These are phyloP conservation scores for Oryza meridionalis DNA, from an alignment of 176 grass and related monocot species.

Conservation along the genomic window DNA sequence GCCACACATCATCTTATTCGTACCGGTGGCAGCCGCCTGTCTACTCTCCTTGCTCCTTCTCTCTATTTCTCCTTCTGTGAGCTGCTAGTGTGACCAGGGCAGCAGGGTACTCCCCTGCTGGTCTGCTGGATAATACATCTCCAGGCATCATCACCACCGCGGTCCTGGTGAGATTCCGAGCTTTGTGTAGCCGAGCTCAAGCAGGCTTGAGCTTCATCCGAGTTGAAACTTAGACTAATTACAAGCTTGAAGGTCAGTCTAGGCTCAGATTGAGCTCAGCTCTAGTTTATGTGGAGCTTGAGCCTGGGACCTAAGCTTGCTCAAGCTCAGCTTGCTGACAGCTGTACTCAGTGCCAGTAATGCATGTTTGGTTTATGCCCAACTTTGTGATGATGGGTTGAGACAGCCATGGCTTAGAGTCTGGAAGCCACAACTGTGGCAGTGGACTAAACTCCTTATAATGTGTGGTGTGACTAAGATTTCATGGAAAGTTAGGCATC, in stretches of 20 bases:
- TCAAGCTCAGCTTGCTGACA: background rate
- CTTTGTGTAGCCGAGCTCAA: too few relatives aligned
- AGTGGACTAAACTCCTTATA: background rate
- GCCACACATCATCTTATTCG: background rate
- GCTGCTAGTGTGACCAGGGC: background rate
- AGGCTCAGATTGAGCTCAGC: background rate
- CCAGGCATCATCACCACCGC: background rate
- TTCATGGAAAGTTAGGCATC: background rate
- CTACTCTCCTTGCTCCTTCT: background rate
- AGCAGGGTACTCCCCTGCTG: background rate
- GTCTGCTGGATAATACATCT: background rate
- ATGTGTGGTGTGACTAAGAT: background rate
- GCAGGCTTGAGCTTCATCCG: background rate
- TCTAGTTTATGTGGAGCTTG: background rate
- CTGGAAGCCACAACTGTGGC: background rate
- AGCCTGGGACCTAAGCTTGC: background rate
- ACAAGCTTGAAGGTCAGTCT: background rate
- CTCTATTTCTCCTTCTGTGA: background rate
- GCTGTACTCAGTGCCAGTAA: background rate
- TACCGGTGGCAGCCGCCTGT: background rate
- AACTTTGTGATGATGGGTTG: background rate
- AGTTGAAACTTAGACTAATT: background rate
- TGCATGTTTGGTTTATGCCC: background rate
- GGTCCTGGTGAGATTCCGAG: too few relatives aligned
- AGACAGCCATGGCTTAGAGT: background rate